Evolutionary conservation across 495 filamentous ascomycete species (phyloP).

Genomic region (Friedmanniomyces endolithicus): DNA sequence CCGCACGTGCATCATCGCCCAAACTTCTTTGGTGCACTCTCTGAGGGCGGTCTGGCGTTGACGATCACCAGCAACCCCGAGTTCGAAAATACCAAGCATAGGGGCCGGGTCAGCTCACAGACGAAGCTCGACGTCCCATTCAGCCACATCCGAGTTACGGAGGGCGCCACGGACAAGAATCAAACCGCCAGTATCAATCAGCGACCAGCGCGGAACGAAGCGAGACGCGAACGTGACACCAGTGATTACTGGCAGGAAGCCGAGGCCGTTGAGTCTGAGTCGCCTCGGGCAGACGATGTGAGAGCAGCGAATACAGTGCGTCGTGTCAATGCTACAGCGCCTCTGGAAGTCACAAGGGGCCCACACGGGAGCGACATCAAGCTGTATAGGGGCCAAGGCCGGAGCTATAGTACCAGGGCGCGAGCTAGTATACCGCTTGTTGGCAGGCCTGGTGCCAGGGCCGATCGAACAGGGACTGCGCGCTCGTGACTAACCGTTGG

Average conservation of each 20-base stretch:
- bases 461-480: background rate
- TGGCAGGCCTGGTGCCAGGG: background rate
- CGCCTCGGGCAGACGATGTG: background rate
- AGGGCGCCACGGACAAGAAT: background rate
- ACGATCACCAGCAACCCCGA: background rate
- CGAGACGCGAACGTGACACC: background rate
- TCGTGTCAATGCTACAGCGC: background rate
- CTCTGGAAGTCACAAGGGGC: background rate
- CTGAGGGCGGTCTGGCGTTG: conserved; percentile 15
- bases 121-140: conserved; percentile 19
- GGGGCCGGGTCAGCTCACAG: background rate
- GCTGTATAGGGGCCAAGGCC: background rate
- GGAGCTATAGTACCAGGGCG: background rate
- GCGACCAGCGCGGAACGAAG: background rate
- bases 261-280: background rate
- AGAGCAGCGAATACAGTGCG: background rate
- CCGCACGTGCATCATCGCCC: background rate
- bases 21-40: conserved; percentile 12
- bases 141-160: background rate
- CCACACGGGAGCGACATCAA: background rate
- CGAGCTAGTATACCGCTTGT: background rate
- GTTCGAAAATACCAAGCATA: background rate
- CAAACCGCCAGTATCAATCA: background rate
- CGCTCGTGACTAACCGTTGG: background rate
- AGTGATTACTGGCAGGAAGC: background rate